phyloP scores from a whole-genome alignment of 305 asterid genomes.

The Lippia alba region DNA sequence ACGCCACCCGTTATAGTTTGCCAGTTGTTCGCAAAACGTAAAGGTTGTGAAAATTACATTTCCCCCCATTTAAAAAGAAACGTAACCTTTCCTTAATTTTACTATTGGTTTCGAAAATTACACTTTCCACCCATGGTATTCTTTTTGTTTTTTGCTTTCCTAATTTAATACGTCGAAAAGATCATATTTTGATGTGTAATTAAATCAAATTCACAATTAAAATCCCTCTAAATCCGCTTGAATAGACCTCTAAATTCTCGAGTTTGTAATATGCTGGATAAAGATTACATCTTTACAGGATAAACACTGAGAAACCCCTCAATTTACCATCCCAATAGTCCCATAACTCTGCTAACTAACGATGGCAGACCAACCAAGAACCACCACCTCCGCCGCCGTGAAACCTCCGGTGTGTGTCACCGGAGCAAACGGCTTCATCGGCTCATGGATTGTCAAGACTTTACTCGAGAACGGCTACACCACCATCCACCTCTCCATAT shows the following conservation, averaged over 20 bases:
- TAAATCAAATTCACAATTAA: no score
- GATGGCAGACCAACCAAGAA: constrained; percentile 35
- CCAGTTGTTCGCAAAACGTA: background rate
- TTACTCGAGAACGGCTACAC: constrained; percentile 72
- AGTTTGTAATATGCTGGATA: background rate
- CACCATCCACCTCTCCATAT: constrained; percentile 78
- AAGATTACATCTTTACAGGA: background rate
- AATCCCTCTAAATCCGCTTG: no score
- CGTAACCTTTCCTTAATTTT: no score
- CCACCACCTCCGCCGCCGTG: constrained; percentile 17
- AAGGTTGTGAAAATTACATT: no score
- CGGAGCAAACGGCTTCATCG: constrained; percentile 95
- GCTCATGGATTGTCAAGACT: constrained; percentile 76
- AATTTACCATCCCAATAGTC: background rate
- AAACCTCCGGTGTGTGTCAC: constrained; percentile 77
- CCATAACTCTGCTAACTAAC: background rate
- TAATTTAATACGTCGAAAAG: no score
- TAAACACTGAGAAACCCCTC: background rate
- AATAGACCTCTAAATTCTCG: no score
- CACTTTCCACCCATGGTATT: no score
- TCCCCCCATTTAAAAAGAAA: no score
- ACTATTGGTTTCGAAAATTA: no score
- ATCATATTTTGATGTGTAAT: no score
- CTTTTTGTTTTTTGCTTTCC: no score
- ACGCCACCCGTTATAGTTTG: constrained; percentile 21